Conservation (phyloP, 345 rosid genomes). For the Adansonia digitata region DNA sequence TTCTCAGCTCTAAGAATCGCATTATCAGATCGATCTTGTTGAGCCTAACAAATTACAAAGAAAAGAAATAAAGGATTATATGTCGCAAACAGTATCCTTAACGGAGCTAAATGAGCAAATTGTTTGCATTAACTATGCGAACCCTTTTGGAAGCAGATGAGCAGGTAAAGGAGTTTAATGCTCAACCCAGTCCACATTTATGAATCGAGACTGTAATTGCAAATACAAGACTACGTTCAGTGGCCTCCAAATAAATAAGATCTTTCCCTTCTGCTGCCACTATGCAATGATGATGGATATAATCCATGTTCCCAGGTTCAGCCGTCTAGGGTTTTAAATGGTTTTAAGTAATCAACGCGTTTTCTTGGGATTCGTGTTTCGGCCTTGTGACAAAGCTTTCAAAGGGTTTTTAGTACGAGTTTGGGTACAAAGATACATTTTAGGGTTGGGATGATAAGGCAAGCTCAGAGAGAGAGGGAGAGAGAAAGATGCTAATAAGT, state of each 20-base stretch:
- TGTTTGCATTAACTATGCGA: conserved; percentile 22
- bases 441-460: conserved; percentile 3
- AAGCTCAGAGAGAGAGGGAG: not conserved
- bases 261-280: conserved; percentile 9
- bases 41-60: conserved; percentile 48
- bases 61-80: not conserved
- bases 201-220: conserved; percentile 8
- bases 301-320: not conserved
- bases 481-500: not conserved
- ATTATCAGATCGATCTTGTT: conserved; percentile 82
- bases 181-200: conserved; percentile 16
- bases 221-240: conserved; percentile 3
- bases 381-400: not conserved
- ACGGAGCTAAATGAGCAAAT: conserved; percentile 5
- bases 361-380: conserved; percentile 22
- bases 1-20: conserved; percentile 74
- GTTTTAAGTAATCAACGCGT: conserved; percentile 21
- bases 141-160: conserved; percentile 11
- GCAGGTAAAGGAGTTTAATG: conserved; percentile 27
- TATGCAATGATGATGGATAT: conserved; percentile 17
- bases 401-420: not conserved
- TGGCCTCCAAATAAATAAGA: conserved; percentile 28
- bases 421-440: not conserved
- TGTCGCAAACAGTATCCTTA: not conserved
- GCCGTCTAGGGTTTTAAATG: conserved; percentile 14